phyloP scores from a whole-genome alignment of 805 yeast species.

The Candida ipomoeae region DNA sequence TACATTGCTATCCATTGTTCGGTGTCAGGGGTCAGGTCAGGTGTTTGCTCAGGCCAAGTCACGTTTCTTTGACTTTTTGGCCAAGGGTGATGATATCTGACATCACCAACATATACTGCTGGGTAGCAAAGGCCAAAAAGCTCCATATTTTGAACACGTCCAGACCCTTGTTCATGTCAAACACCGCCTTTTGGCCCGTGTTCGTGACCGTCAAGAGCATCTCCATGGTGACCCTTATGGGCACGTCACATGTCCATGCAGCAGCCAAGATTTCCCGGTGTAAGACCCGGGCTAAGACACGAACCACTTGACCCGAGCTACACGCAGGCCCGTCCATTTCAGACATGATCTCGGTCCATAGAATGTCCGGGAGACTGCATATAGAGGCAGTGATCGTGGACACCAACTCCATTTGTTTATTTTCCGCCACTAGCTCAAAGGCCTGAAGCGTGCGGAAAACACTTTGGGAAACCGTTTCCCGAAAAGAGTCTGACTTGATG shows the following conservation, averaged over 20 bases:
- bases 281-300: neutral
- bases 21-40: neutral
- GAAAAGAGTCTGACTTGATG: neutral
- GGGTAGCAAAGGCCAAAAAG: neutral
- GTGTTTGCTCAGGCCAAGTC: too few relatives aligned
- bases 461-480: neutral
- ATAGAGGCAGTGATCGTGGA: neutral
- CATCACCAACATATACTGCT: neutral
- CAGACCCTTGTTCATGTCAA: neutral
- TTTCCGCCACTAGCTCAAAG: neutral
- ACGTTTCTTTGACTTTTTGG: neutral
- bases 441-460: neutral
- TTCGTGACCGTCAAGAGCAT: neutral
- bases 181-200: conserved; percentile 4
- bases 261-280: neutral
- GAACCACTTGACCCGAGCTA: neutral
- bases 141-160: neutral
- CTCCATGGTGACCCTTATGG: neutral
- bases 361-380: neutral
- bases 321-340: neutral
- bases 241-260: neutral
- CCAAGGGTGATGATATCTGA: neutral
- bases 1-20: neutral
- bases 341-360: neutral
- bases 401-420: neutral